Conservation (phyloP, 768 basidiomycete genomes). For the Tylopilus rubrobrunneus region DNA sequence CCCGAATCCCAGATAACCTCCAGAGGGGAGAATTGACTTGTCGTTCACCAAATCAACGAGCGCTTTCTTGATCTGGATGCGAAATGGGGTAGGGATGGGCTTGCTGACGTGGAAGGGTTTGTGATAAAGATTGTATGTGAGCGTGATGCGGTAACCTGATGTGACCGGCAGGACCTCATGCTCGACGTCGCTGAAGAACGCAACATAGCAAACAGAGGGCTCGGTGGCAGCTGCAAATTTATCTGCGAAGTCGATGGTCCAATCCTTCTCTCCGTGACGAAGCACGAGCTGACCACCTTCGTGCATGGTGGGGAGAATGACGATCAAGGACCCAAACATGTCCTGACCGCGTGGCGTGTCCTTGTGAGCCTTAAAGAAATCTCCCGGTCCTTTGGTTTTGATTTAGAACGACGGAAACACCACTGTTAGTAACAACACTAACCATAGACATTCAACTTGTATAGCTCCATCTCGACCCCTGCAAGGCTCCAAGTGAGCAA, state of each 20-base stretch:
- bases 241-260: slow-evolving; percentile 4
- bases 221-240: not conserved
- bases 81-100: not conserved
- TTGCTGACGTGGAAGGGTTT: not conserved
- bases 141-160: slow-evolving; percentile 41
- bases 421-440: not conserved
- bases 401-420: not conserved
- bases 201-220: slow-evolving; percentile 33
- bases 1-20: slow-evolving; percentile 11
- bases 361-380: slow-evolving; percentile 12
- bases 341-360: slow-evolving; percentile 33
- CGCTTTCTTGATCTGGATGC: not conserved
- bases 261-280: slow-evolving; percentile 1
- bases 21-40: not conserved
- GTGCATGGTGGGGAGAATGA: slow-evolving; percentile 42
- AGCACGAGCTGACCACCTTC: slow-evolving; percentile 13
- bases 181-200: slow-evolving; percentile 42
- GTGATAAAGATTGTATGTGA: slow-evolving; percentile 40
- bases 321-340: slow-evolving; percentile 52
- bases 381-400: not conserved
- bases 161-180: slow-evolving; percentile 42
- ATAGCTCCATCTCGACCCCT: slow-evolving; percentile 28
- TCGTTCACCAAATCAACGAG: not conserved
- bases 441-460: slow-evolving; percentile 51
- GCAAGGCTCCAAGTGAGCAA: slow-evolving; percentile 3